Evolutionary conservation across 2,329 filamentous ascomycete genomes (phyloP).

Genomic region (Eutypella sp.): DNA sequence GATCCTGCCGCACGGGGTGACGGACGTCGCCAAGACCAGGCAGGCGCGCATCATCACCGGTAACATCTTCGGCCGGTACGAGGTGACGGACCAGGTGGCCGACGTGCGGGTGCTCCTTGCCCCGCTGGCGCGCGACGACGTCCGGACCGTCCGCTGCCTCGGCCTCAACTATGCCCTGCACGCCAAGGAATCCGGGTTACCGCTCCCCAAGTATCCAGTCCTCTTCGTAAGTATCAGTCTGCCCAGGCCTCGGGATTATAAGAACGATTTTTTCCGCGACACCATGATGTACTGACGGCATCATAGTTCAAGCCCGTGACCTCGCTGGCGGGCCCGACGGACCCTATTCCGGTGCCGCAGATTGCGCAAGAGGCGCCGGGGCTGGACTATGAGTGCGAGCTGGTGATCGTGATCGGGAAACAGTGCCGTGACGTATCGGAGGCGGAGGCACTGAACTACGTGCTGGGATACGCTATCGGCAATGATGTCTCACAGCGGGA

Average conservation of each 20-base stretch:
- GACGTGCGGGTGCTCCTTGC: slow-evolving; percentile 54
- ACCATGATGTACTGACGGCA: neutral
- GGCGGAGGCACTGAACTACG: slow-evolving; percentile 61
- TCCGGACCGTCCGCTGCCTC: slow-evolving; percentile 63
- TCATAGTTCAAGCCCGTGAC: slow-evolving; percentile 62
- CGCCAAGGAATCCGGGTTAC: slow-evolving; percentile 62
- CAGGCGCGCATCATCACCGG: slow-evolving; percentile 60
- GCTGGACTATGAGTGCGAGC: slow-evolving; percentile 76
- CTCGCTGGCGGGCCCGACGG: slow-evolving; percentile 57
- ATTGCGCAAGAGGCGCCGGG: slow-evolving; percentile 62
- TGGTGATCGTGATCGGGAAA: slow-evolving; percentile 69
- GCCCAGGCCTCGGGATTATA: too few species aligned
- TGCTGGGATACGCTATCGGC: slow-evolving; percentile 69
- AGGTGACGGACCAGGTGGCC: slow-evolving; percentile 57
- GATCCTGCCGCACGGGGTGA: slow-evolving; percentile 56
- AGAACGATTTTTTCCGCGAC: too few species aligned
- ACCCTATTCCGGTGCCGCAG: slow-evolving; percentile 60
- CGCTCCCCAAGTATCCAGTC: slow-evolving; percentile 65
- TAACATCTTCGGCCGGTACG: slow-evolving; percentile 60
- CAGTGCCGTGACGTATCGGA: slow-evolving; percentile 61
- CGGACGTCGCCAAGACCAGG: slow-evolving; percentile 55
- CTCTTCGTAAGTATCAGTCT: slow-evolving; percentile 60
- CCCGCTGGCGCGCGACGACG: slow-evolving; percentile 57
- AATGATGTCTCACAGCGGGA: slow-evolving; percentile 79
- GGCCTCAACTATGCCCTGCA: slow-evolving; percentile 70